Conservation (phyloP, 23 red algal genomes). For the Chondrus crispus region DNA sequence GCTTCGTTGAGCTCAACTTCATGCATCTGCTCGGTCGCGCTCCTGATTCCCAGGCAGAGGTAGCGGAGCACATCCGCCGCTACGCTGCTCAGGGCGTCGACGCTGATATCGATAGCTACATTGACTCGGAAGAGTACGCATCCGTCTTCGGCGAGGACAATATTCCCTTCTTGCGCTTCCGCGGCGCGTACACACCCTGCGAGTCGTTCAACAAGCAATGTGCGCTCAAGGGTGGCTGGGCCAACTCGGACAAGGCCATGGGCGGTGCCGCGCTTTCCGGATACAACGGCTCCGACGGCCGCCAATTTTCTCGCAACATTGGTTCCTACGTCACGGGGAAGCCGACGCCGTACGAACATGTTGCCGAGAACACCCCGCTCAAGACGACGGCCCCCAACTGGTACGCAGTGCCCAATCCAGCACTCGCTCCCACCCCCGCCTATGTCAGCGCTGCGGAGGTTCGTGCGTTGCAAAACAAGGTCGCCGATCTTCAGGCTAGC, state of each 20-base stretch:
- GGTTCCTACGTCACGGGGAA: slow-evolving; percentile 22
- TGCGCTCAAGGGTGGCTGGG: slow-evolving; percentile 71
- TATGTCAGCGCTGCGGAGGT: slow-evolving; percentile 61
- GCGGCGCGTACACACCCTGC: slow-evolving; percentile 73
- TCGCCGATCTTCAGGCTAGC: slow-evolving; percentile 39
- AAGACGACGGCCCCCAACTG: slow-evolving; percentile 72
- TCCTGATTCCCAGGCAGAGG: slow-evolving; percentile 59
- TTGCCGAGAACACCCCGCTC: slow-evolving; percentile 71
- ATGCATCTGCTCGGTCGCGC: slow-evolving; percentile 85
- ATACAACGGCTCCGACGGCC: slow-evolving; percentile 72
- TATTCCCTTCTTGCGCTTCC: slow-evolving; percentile 72
- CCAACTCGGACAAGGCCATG: slow-evolving; percentile 84
- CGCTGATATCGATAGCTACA: slow-evolving; percentile 73
- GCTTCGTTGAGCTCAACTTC: slow-evolving; percentile 75
- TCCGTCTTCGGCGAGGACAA: slow-evolving; percentile 70
- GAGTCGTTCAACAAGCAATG: slow-evolving; percentile 77
- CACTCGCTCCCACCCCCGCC: slow-evolving; percentile 47
- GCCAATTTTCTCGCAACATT: slow-evolving; percentile 51
- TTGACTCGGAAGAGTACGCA: slow-evolving; percentile 75
- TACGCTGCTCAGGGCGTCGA: slow-evolving; percentile 65
- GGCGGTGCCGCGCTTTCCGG: slow-evolving; percentile 73
- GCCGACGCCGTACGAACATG: slow-evolving; percentile 52
- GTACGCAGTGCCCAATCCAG: slow-evolving; percentile 64
- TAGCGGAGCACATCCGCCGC: slow-evolving; percentile 11
- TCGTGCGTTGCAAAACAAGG: slow-evolving; percentile 6